Conservation (phyloP, 176 grass and related monocot genomes). For the Coix lacrymajobi region DNA sequence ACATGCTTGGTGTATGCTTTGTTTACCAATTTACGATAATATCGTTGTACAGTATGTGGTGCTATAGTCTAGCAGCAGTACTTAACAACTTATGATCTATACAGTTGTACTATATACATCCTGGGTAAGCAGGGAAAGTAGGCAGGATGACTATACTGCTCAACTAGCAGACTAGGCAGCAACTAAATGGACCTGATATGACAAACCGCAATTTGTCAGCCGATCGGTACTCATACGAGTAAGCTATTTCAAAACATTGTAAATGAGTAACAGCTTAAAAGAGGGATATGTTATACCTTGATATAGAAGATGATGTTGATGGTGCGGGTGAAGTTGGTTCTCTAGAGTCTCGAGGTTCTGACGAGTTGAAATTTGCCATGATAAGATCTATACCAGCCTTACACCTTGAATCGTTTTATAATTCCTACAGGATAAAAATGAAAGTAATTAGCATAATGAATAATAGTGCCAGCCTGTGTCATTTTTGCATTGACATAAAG, state of each 20-base stretch:
- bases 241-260: neutral
- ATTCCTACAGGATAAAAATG: conserved; percentile 19
- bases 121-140: neutral
- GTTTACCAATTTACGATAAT: neutral
- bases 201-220: neutral
- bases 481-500: conserved; percentile 10
- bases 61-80: neutral
- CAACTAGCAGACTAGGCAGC: neutral
- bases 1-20: neutral
- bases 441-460: conserved; percentile 22
- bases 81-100: neutral
- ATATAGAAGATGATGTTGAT: conserved; percentile 70
- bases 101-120: neutral
- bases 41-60: neutral
- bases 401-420: conserved; percentile 14
- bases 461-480: neutral
- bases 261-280: neutral
- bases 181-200: neutral
- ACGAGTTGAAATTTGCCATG: conserved; percentile 45
- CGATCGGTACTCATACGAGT: neutral
- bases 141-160: neutral
- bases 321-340: conserved; percentile 51
- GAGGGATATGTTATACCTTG: conserved; percentile 52
- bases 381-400: conserved; percentile 29
- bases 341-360: conserved; percentile 26